These are phyloP conservation scores for Alternaria gansuensis DNA, from an alignment of 2,329 filamentous ascomycete genomes.

Conservation along the genomic window DNA sequence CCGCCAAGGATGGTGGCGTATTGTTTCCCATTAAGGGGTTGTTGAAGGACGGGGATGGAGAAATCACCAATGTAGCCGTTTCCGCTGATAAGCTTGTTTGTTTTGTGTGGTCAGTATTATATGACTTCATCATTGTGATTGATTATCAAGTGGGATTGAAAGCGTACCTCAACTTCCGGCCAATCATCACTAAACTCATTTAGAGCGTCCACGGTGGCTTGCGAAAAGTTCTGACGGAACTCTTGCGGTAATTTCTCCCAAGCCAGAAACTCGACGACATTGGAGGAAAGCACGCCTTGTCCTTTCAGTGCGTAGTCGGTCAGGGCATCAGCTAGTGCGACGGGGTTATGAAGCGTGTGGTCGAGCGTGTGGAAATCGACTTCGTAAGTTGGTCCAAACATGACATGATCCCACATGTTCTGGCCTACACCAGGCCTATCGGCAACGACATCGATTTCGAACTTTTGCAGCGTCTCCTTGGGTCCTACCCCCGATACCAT, in stretches of 20 bases:
- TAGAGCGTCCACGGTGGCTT: not conserved
- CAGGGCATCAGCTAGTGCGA: no score
- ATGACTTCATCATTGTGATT: no score
- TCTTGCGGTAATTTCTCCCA: slow-evolving; percentile 8
- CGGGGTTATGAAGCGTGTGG: no score
- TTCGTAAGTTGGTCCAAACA: no score
- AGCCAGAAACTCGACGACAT: slow-evolving; percentile 1
- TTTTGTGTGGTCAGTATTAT: no score
- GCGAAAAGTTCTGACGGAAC: slow-evolving; percentile 2
- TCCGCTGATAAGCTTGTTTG: no score
- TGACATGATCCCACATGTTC: slow-evolving; percentile 26
- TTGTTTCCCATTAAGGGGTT: no score
- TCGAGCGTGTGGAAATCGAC: slow-evolving; percentile 6
- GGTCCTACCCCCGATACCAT: slow-evolving; percentile 52
- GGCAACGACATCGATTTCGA: slow-evolving; percentile 32
- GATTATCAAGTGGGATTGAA: no score
- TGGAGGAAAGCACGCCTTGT: not conserved
- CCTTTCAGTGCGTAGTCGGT: no score
- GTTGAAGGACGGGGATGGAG: no score
- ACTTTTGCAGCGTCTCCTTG: slow-evolving; percentile 19
- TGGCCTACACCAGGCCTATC: slow-evolving; percentile 39
- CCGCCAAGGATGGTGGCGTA: not conserved
- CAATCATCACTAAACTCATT: not conserved
- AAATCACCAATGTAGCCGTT: no score
- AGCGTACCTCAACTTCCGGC: slow-evolving; percentile 3